Evolutionary conservation across 352 stramenopile species (phyloP).

Genomic region (Phytophthora capsici): DNA sequence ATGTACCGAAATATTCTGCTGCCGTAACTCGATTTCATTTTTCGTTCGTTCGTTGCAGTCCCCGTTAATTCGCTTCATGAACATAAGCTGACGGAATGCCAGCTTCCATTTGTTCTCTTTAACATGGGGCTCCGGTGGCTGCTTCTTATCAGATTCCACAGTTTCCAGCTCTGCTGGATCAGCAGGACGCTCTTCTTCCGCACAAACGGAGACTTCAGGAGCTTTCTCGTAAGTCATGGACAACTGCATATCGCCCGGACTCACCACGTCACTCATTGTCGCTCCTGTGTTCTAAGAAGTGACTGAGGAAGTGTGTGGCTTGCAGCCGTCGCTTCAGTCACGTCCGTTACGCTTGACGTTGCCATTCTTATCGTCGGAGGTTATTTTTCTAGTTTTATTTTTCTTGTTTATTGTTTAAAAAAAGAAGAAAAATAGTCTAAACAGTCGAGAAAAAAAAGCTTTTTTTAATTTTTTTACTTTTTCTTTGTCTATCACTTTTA

Average conservation of each 20-base stretch:
- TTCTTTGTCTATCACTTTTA: too few relatives aligned
- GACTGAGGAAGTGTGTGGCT: slow-evolving; percentile 1
- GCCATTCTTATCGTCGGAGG: too few relatives aligned
- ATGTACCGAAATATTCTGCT: slow-evolving; percentile 78
- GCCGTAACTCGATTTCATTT: slow-evolving; percentile 80
- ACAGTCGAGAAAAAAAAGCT: too few relatives aligned
- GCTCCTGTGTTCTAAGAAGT: slow-evolving; percentile 22
- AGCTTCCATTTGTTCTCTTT: slow-evolving; percentile 81
- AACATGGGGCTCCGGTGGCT: background rate
- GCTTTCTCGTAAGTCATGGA: slow-evolving; percentile 20
- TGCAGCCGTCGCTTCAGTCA: slow-evolving; percentile 13
- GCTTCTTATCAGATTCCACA: background rate
- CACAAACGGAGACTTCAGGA: background rate
- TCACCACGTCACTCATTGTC: slow-evolving; percentile 25
- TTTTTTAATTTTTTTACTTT: too few relatives aligned
- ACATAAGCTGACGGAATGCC: slow-evolving; percentile 78
- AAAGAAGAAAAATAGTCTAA: too few relatives aligned
- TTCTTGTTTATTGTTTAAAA: too few relatives aligned
- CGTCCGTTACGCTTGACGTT: slow-evolving; percentile 28
- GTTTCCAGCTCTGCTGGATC: background rate
- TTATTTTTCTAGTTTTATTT: too few relatives aligned
- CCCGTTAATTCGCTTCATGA: slow-evolving; percentile 88
- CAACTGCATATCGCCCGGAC: slow-evolving; percentile 20
- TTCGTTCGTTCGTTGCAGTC: slow-evolving; percentile 77
- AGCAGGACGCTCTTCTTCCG: slow-evolving; percentile 32